A percentile compares a stretch with the other conserved stretches of the same genome.
Evolutionary conservation across 1,284 basidiomycete species (phyloP).

Genomic region (Porogramme epimiltina): DNA sequence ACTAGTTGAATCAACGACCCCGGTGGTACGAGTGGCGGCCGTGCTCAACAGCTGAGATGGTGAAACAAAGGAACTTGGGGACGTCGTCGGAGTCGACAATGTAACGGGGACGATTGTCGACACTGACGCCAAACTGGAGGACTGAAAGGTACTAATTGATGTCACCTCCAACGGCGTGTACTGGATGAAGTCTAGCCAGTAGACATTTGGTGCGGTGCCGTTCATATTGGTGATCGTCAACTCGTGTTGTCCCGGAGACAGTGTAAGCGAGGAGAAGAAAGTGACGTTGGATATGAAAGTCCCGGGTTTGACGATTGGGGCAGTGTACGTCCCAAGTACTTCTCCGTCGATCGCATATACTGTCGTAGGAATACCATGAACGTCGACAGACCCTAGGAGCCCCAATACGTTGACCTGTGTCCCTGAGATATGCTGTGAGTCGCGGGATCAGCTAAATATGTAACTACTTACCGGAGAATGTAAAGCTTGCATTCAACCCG

Average conservation of each 20-base stretch:
- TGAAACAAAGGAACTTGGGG: too few relatives aligned
- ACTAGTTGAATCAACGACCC: too few relatives aligned
- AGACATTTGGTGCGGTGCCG: neutral
- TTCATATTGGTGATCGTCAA: constrained; percentile 5
- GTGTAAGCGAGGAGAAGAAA: neutral
- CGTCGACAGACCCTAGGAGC: neutral
- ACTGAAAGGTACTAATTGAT: too few relatives aligned
- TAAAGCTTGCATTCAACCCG: constrained; percentile 3
- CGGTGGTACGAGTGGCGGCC: too few relatives aligned
- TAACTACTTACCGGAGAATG: neutral
- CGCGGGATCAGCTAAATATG: too few relatives aligned
- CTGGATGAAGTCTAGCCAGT: constrained; percentile 6
- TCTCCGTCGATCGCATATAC: neutral
- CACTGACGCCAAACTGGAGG: too few relatives aligned
- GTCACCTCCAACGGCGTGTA: neutral
- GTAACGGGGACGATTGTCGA: too few relatives aligned
- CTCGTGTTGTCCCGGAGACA: neutral
- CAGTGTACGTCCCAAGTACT: neutral
- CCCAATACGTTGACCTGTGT: neutral
- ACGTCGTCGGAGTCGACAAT: too few relatives aligned
- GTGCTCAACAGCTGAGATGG: too few relatives aligned
- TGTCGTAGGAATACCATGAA: neutral
- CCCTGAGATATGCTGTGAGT: neutral
- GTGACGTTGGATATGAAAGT: neutral
- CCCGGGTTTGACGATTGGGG: neutral